Evolutionary conservation across 2,329 filamentous ascomycete species (phyloP).

Genomic region (Rhytidhysteron rufulum): DNA sequence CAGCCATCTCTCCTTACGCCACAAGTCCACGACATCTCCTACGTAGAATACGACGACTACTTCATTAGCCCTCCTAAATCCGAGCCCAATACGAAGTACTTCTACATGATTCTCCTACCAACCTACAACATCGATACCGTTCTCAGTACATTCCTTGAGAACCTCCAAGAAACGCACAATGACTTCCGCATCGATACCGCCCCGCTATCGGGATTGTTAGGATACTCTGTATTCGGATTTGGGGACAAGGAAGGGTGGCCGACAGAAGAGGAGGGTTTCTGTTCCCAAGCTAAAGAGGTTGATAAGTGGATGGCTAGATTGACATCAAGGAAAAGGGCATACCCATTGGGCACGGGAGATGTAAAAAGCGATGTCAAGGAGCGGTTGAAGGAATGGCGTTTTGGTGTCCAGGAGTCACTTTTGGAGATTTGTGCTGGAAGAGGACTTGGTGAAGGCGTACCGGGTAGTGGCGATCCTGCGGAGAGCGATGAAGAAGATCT

Average conservation of each 20-base stretch:
- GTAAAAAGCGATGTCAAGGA: slow-evolving; percentile 67
- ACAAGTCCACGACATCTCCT: slow-evolving; percentile 71
- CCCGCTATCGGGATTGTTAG: slow-evolving; percentile 69
- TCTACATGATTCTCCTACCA: slow-evolving; percentile 83
- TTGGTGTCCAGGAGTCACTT: slow-evolving; percentile 70
- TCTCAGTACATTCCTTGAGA: slow-evolving; percentile 80
- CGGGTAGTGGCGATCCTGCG: slow-evolving; percentile 75
- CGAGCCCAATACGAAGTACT: slow-evolving; percentile 53
- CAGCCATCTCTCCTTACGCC: slow-evolving; percentile 49
- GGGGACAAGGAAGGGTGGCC: slow-evolving; percentile 92
- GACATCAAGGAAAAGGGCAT: slow-evolving; percentile 80
- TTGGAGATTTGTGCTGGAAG: slow-evolving; percentile 52
- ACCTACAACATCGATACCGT: slow-evolving; percentile 96
- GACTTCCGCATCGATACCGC: slow-evolving; percentile 95
- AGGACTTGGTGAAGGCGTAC: slow-evolving; percentile 62
- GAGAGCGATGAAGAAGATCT: slow-evolving; percentile 72
- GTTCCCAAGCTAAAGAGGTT: slow-evolving; percentile 83
- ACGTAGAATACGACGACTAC: slow-evolving; percentile 89
- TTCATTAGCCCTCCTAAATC: slow-evolving; percentile 73
- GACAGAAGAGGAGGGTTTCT: slow-evolving; percentile 84
- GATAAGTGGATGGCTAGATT: slow-evolving; percentile 98
- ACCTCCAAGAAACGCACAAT: slow-evolving; percentile 88
- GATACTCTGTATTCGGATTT: slow-evolving; percentile 92
- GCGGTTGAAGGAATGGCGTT: slow-evolving; percentile 71
- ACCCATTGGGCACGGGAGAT: slow-evolving; percentile 84